Conservation (phyloP, 805 yeast species). For the Candida caryicola region DNA sequence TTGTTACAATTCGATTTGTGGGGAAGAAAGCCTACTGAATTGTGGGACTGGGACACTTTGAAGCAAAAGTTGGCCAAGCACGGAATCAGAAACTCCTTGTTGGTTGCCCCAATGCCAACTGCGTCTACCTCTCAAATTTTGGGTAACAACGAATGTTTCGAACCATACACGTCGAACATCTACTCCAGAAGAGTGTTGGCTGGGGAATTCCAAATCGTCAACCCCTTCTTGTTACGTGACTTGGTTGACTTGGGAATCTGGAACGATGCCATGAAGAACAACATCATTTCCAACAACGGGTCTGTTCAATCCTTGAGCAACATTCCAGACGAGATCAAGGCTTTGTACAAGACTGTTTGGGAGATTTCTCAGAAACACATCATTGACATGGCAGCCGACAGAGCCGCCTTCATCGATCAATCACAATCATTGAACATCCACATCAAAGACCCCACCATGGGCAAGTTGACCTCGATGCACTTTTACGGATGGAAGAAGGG, state of each 20-base stretch:
- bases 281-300: conserved; percentile 74
- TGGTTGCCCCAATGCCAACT: conserved; percentile 97
- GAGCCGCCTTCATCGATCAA: conserved; percentile 65
- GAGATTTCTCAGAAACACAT: conserved; percentile 84
- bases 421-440: conserved; percentile 46
- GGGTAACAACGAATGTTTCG: conserved; percentile 94
- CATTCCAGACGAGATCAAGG: conserved; percentile 73
- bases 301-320: conserved; percentile 74
- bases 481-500: conserved; percentile 42
- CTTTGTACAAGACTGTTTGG: conserved; percentile 93
- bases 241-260: conserved; percentile 79
- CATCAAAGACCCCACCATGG: conserved; percentile 35
- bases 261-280: conserved; percentile 75
- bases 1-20: conserved; percentile 83
- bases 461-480: conserved; percentile 42
- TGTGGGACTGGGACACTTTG: conserved; percentile 83
- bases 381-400: conserved; percentile 82
- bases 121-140: conserved; percentile 96
- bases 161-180: conserved; percentile 91
- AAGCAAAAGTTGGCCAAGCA: conserved; percentile 55
- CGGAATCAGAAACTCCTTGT: conserved; percentile 83
- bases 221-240: conserved; percentile 80
- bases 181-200: conserved; percentile 87
- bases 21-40: conserved; percentile 70
- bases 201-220: conserved; percentile 92